phyloP scores from a whole-genome alignment of 139 green algal species.

The Limnomonas spitsbergensis region DNA sequence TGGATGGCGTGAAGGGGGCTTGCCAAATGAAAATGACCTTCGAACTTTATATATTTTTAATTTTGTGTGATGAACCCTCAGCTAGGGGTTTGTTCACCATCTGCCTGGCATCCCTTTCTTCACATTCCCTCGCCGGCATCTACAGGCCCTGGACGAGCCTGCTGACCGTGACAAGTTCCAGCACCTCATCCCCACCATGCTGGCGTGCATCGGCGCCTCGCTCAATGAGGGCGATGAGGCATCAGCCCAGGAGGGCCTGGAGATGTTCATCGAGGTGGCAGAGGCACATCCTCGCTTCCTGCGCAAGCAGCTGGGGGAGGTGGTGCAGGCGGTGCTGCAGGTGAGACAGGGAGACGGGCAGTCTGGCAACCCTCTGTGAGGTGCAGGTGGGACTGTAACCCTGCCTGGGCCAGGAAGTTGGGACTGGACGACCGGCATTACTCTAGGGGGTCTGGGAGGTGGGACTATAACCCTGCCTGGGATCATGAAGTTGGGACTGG shows the following conservation, averaged over 20 bases:
- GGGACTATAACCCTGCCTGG: too few species aligned
- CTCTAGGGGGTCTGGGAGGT: too few species aligned
- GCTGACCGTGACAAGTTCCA: conserved; percentile 74
- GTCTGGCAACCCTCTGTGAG: neutral
- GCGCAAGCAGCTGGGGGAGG: conserved; percentile 70
- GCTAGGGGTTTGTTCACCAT: too few species aligned
- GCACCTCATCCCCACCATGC: conserved; percentile 76
- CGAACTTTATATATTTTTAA: too few species aligned
- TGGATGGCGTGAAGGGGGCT: too few species aligned
- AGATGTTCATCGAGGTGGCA: conserved; percentile 90
- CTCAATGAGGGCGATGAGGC: conserved; percentile 65
- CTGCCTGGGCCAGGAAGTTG: too few species aligned
- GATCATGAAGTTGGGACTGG: too few species aligned
- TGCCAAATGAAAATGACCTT: too few species aligned
- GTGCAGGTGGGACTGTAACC: neutral
- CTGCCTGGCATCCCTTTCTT: too few species aligned
- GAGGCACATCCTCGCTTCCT: conserved; percentile 90
- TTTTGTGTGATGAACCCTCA: too few species aligned
- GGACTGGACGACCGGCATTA: too few species aligned
- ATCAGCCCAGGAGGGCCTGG: conserved; percentile 80
- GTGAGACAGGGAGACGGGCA: conserved; percentile 25
- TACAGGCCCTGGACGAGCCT: conserved; percentile 54
- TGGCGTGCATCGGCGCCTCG: conserved; percentile 58
- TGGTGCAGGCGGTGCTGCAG: conserved; percentile 84
- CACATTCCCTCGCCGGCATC: too few species aligned